Percentiles rank a stretch among this genome's conserved stretches.
Conservation (phyloP, 2,329 filamentous ascomycete species). For the Calonectria honghensis region DNA sequence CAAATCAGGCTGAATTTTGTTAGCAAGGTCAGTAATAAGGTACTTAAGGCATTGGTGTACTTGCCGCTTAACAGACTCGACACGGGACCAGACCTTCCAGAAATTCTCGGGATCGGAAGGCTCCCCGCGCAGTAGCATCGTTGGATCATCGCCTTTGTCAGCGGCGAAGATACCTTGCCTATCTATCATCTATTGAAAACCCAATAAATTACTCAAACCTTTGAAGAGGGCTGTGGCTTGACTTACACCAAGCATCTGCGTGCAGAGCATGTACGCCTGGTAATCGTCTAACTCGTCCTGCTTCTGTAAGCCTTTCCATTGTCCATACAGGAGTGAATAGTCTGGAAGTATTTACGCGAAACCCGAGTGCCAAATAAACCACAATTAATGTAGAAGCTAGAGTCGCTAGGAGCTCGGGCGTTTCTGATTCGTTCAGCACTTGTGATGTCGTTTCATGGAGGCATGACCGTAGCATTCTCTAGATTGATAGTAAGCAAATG, state of each 20-base stretch:
- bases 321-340: neutral
- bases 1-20: neutral
- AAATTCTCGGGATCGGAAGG: neutral
- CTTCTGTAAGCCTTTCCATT: neutral
- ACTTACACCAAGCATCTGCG: conserved; percentile 8
- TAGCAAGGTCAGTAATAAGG: neutral
- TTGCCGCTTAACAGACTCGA: conserved; percentile 7
- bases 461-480: neutral
- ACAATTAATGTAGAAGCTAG: neutral
- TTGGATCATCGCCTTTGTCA: neutral
- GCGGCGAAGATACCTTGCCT: neutral
- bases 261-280: conserved; percentile 1
- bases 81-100: conserved; percentile 16
- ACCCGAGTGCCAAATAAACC: neutral
- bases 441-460: neutral
- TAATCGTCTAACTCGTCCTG: neutral
- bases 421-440: neutral
- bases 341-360: neutral
- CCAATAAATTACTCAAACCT: neutral
- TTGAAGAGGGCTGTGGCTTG: neutral
- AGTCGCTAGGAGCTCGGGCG: neutral
- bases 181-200: neutral
- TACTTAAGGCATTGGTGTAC: neutral
- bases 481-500: neutral
- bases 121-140: neutral